phyloP scores from a whole-genome alignment of 768 basidiomycete species.

The Boletus vinaceobasis region DNA sequence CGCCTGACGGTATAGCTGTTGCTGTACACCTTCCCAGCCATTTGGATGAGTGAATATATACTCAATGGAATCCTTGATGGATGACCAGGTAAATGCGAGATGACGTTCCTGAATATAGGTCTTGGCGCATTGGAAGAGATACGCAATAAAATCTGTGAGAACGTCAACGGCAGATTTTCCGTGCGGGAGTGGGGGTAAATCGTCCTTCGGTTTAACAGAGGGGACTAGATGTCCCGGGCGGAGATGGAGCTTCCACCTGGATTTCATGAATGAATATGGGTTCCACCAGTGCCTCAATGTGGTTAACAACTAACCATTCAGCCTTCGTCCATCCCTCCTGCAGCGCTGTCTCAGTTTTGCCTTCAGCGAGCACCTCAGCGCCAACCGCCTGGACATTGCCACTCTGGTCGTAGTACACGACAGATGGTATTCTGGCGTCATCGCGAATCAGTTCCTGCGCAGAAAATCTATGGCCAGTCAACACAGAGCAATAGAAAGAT shows the following conservation, averaged over 20 bases:
- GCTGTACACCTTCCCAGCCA: conserved; percentile 28
- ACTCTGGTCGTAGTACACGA: conserved; percentile 40
- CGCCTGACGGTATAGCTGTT: conserved; percentile 20
- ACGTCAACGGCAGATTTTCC: not conserved
- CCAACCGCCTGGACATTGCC: conserved; percentile 38
- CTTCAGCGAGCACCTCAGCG: conserved; percentile 35
- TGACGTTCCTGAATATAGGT: conserved; percentile 11
- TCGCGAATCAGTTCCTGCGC: conserved; percentile 34
- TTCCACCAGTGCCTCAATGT: not conserved
- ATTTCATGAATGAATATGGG: not conserved
- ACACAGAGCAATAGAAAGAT: not conserved
- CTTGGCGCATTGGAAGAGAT: conserved; percentile 8
- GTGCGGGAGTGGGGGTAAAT: not conserved
- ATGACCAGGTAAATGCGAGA: conserved; percentile 13
- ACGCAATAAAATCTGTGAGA: not conserved
- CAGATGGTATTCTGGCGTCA: conserved; percentile 43
- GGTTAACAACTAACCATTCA: conserved; percentile 14
- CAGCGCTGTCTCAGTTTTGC: conserved; percentile 31
- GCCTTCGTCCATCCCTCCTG: conserved; percentile 22
- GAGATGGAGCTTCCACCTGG: conserved; percentile 27
- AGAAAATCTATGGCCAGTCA: conserved; percentile 33
- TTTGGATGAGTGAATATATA: conserved; percentile 28
- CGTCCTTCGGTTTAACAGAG: not conserved
- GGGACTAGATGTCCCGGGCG: conserved; percentile 13
- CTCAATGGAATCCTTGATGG: conserved; percentile 11